Percentiles rank a stretch among this genome's conserved stretches.
phyloP scores from a whole-genome alignment of 805 yeast genomes.

The Starmerella ratchasimensis region DNA sequence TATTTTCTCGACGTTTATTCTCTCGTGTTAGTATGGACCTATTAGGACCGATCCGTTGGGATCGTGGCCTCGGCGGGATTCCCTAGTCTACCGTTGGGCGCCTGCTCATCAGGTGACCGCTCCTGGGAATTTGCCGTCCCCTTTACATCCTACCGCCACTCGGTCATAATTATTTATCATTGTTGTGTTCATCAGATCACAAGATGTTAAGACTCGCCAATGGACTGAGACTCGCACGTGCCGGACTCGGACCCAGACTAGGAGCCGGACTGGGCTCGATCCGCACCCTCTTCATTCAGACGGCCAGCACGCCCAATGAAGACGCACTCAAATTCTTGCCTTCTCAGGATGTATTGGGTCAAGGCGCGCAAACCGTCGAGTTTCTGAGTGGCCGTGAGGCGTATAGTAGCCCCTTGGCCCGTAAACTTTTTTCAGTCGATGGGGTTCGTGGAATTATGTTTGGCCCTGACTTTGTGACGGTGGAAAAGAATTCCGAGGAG shows the following conservation, averaged over 20 bases:
- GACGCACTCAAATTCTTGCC: conserved; percentile 78
- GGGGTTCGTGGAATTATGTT: conserved; percentile 67
- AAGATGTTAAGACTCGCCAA: too few species aligned
- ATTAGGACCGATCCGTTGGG: too few species aligned
- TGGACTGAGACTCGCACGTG: too few species aligned
- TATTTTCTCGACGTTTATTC: too few species aligned
- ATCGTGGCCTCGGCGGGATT: too few species aligned
- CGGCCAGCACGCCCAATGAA: conserved; percentile 74
- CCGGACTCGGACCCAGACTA: too few species aligned
- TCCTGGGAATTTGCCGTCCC: too few species aligned
- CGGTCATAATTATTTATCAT: neutral
- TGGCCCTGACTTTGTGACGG: conserved; percentile 72
- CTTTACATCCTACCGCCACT: too few species aligned
- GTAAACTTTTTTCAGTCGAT: conserved; percentile 58
- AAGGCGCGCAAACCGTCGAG: conserved; percentile 49
- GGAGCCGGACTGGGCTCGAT: too few species aligned
- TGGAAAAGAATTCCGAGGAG: conserved; percentile 46
- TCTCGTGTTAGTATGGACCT: too few species aligned
- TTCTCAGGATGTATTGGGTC: conserved; percentile 51
- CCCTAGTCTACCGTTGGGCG: too few species aligned
- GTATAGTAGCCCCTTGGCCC: conserved; percentile 57
- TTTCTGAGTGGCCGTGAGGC: conserved; percentile 67
- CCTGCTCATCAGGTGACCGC: too few species aligned
- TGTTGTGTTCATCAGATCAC: neutral
- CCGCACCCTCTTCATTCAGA: conserved; percentile 41